phyloP scores from a whole-genome alignment of 75 land plant species.

The Cunninghamia lanceolata region DNA sequence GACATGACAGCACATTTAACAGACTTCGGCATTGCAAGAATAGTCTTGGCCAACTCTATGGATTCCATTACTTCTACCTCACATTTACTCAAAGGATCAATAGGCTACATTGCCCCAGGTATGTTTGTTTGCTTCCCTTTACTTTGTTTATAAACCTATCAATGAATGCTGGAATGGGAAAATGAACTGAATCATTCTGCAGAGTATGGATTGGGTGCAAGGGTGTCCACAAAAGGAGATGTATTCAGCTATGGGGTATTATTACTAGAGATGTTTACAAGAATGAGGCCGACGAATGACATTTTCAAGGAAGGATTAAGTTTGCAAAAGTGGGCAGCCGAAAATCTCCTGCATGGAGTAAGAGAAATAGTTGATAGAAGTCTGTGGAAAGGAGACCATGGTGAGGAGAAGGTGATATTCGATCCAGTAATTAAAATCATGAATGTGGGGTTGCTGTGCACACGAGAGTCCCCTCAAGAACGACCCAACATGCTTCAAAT shows the following conservation, averaged over 20 bases:
- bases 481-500: background rate
- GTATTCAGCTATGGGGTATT: background rate
- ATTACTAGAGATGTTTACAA: background rate
- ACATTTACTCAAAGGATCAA: conserved; percentile 20
- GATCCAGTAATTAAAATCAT: background rate
- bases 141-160: background rate
- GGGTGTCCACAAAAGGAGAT: background rate
- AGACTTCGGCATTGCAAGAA: conserved; percentile 59
- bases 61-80: conserved; percentile 4
- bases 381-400: background rate
- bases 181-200: background rate
- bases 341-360: background rate
- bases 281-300: background rate
- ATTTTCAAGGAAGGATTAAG: background rate
- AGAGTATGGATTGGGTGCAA: background rate
- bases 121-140: background rate
- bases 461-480: background rate
- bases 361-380: background rate
- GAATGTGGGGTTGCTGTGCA: background rate
- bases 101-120: conserved; percentile 42
- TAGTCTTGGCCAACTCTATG: conserved; percentile 9
- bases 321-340: background rate
- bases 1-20: conserved; percentile 53
- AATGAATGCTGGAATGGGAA: background rate
- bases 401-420: background rate